These are phyloP conservation scores for Wickerhamiella azymoides DNA, from an alignment of 805 yeast species.

Conservation along the genomic window DNA sequence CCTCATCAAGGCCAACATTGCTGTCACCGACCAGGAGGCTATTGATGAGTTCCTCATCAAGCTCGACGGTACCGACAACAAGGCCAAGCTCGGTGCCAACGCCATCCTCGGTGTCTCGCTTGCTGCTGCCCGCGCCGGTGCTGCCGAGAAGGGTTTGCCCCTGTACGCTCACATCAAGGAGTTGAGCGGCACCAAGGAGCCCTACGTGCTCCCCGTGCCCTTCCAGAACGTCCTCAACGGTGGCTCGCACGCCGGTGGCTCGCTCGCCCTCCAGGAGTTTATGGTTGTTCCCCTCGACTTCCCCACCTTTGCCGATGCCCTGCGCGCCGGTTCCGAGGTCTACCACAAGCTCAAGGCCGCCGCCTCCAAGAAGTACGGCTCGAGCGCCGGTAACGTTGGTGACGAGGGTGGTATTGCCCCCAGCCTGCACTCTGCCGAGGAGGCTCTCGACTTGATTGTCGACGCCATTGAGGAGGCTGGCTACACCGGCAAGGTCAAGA, in stretches of 20 bases:
- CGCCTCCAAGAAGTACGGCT: conserved; percentile 92
- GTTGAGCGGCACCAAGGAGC: conserved; percentile 59
- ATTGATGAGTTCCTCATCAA: conserved; percentile 73
- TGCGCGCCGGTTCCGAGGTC: conserved; percentile 95
- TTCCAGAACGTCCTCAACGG: conserved; percentile 98
- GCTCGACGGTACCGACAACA: conserved; percentile 96
- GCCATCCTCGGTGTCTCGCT: conserved; percentile 97
- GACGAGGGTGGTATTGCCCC: conserved; percentile 99
- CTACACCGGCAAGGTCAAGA: conserved; percentile 81
- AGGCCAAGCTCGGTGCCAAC: conserved; percentile 95
- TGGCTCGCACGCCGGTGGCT: conserved; percentile 99
- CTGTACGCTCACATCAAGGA: conserved; percentile 84
- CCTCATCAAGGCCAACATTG: conserved; percentile 61
- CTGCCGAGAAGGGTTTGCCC: conserved; percentile 89
- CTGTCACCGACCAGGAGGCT: conserved; percentile 74
- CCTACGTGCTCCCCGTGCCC: conserved; percentile 96
- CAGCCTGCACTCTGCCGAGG: conserved; percentile 85
- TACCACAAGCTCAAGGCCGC: conserved; percentile 91
- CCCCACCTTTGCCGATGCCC: conserved; percentile 80
- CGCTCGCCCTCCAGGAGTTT: conserved; percentile 97
- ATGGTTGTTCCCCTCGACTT: conserved; percentile 97
- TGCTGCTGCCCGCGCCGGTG: conserved; percentile 96
- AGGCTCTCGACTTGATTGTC: conserved; percentile 89
- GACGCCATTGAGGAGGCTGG: conserved; percentile 88
- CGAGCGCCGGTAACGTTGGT: conserved; percentile 99